Evolutionary conservation across 352 stramenopile genomes (phyloP).

Genomic region (Aphanomyces cochlioides): DNA sequence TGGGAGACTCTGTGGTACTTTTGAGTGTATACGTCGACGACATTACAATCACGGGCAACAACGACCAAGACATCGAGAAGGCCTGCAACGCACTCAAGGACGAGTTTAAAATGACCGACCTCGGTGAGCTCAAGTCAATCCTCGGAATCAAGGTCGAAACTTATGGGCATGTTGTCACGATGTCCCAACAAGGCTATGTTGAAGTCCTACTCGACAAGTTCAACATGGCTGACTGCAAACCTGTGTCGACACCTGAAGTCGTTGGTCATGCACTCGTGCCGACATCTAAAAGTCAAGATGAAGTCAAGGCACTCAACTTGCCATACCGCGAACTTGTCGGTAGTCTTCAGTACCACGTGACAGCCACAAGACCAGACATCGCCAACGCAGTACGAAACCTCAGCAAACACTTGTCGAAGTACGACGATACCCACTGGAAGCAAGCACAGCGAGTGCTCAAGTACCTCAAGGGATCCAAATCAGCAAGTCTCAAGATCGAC

Average conservation of each 20-base stretch:
- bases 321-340: constrained; percentile 27
- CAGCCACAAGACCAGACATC: background rate
- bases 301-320: constrained; percentile 22
- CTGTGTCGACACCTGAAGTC: background rate
- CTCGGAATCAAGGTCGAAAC: constrained; percentile 25
- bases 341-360: constrained; percentile 26
- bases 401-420: no score
- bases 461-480: no score
- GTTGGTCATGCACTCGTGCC: background rate
- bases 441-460: no score
- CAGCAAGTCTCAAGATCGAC: no score
- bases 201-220: constrained; percentile 22
- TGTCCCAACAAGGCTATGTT: constrained; percentile 25
- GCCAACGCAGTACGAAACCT: no score
- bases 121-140: constrained; percentile 27
- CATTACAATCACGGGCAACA: constrained; percentile 25
- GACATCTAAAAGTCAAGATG: constrained; percentile 5
- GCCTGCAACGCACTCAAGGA: background rate
- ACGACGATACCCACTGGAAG: no score
- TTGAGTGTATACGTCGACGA: constrained; percentile 25
- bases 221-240: background rate
- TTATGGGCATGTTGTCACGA: background rate
- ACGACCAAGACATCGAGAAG: constrained; percentile 1
- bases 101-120: constrained; percentile 18
- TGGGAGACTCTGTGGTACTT: constrained; percentile 21